phyloP scores from a whole-genome alignment of 2,329 filamentous ascomycete genomes.

The Pseudogymnoascus sp. region DNA sequence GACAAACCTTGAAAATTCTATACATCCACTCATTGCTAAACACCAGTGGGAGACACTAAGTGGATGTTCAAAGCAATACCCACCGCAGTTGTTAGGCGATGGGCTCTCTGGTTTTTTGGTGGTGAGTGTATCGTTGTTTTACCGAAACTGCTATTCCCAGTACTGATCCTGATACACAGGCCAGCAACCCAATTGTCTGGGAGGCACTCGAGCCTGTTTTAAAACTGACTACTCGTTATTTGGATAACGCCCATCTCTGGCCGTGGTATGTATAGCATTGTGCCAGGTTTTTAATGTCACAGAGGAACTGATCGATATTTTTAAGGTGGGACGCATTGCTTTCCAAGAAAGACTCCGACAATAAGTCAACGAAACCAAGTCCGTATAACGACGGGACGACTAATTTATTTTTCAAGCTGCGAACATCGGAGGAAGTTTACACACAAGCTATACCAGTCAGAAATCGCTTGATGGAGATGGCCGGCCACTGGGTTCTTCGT shows the following conservation, averaged over 20 bases:
- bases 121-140: neutral
- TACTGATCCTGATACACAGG: neutral
- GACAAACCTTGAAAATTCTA: neutral
- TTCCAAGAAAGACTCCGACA: neutral
- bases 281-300: neutral
- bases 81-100: neutral
- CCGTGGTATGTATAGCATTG: neutral
- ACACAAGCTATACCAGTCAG: neutral
- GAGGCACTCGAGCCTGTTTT: neutral
- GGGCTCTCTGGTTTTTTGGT: neutral
- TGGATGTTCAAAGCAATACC: neutral
- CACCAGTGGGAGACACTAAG: neutral
- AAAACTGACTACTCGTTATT: neutral
- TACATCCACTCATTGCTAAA: neutral
- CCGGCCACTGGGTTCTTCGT: neutral
- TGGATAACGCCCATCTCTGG: conserved; percentile 1
- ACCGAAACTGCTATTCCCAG: neutral
- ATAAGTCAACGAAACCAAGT: neutral
- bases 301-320: neutral
- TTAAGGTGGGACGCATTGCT: neutral
- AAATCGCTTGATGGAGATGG: neutral
- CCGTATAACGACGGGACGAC: neutral
- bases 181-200: neutral
- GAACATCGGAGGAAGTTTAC: neutral
- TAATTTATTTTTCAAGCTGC: neutral